Conservation (phyloP, 176 grass and related monocot genomes). For the Oryza australiensis region DNA sequence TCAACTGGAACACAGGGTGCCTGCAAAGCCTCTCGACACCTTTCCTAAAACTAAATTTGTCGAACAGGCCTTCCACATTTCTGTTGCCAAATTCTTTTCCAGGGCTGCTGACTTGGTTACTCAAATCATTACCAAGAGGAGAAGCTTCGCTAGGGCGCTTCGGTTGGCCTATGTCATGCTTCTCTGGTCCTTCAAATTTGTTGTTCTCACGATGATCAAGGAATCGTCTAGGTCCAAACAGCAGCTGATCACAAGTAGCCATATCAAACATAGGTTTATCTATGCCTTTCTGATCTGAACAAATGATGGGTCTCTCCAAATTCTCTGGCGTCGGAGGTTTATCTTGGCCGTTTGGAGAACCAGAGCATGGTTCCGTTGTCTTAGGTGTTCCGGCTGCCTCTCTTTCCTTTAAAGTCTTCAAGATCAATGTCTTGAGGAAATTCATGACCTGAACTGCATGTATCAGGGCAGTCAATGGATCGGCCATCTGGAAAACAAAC, state of each 20-base stretch:
- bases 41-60: conserved; percentile 89
- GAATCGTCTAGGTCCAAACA: conserved; percentile 37
- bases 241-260: conserved; percentile 47
- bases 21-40: conserved; percentile 79
- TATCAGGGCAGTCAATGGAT: conserved; percentile 90
- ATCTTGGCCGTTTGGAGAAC: conserved; percentile 61
- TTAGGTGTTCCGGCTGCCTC: conserved; percentile 28
- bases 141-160: conserved; percentile 34
- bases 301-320: conserved; percentile 18
- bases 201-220: background rate
- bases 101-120: conserved; percentile 25
- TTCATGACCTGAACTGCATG: conserved; percentile 97
- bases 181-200: background rate
- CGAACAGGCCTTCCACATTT: conserved; percentile 50
- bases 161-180: conserved; percentile 23
- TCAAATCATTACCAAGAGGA: conserved; percentile 3
- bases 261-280: conserved; percentile 49
- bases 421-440: conserved; percentile 81
- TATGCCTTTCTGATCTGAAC: conserved; percentile 15
- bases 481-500: conserved; percentile 78
- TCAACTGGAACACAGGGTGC: conserved; percentile 91
- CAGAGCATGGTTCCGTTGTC: conserved; percentile 47
- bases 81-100: conserved; percentile 51
- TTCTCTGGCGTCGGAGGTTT: conserved; percentile 34
- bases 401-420: conserved; percentile 76